Conservation (phyloP, 2,329 filamentous ascomycete species). For the Scleromitrula shiraiana region DNA sequence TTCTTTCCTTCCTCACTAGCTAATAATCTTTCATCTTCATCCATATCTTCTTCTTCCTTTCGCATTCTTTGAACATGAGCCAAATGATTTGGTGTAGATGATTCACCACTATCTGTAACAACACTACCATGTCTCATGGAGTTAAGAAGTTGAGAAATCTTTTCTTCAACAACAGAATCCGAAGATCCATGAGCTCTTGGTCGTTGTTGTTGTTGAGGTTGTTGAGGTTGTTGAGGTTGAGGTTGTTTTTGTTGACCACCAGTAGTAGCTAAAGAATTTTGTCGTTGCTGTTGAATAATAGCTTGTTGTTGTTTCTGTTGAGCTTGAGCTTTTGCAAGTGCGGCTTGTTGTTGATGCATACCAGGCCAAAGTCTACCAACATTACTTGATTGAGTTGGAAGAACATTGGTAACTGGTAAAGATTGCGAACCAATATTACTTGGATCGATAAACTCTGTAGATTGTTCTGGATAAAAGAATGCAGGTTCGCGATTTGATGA, state of each 20-base stretch:
- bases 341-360: slow-evolving; percentile 85
- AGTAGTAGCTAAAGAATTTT: slow-evolving; percentile 29
- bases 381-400: slow-evolving; percentile 42
- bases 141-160: slow-evolving; percentile 85
- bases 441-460: slow-evolving; percentile 59
- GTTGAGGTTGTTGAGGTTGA: no score
- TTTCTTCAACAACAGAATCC: slow-evolving; percentile 77
- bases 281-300: slow-evolving; percentile 50
- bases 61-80: slow-evolving; percentile 64
- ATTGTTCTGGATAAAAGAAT: slow-evolving; percentile 53
- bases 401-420: slow-evolving; percentile 36
- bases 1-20: slow-evolving; percentile 99
- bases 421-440: slow-evolving; percentile 58
- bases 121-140: slow-evolving; percentile 71
- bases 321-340: slow-evolving; percentile 63
- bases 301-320: slow-evolving; percentile 62
- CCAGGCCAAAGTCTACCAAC: slow-evolving; percentile 81
- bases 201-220: slow-evolving; percentile 27
- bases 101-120: slow-evolving; percentile 44
- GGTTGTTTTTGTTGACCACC: slow-evolving; percentile 36
- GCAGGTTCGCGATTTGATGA: slow-evolving; percentile 45
- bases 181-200: slow-evolving; percentile 33
- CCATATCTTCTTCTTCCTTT: slow-evolving; percentile 98
- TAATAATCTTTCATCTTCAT: slow-evolving; percentile 87
- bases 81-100: slow-evolving; percentile 35